Percentiles rank a stretch among this genome's conserved stretches.
These are phyloP conservation scores for Globisporangium recalcitrans DNA, from an alignment of 352 stramenopile genomes.

Conservation along the genomic window DNA sequence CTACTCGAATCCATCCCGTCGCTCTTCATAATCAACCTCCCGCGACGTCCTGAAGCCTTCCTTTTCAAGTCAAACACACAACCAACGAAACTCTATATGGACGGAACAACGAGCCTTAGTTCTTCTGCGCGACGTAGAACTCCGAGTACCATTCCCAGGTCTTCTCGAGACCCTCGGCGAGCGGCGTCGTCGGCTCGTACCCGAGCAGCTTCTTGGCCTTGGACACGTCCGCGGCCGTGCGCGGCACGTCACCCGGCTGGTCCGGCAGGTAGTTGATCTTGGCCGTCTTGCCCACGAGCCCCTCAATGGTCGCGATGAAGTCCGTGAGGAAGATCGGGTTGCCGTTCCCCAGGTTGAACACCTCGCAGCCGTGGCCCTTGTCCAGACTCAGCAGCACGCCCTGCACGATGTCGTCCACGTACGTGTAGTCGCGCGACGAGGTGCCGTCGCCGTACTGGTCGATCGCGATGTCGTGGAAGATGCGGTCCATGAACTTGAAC, in stretches of 20 bases:
- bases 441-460: constrained; percentile 96
- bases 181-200: constrained; percentile 91
- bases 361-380: constrained; percentile 83
- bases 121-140: constrained; percentile 34
- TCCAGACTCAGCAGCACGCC: constrained; percentile 85
- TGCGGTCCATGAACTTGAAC: constrained; percentile 18
- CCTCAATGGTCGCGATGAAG: constrained; percentile 95
- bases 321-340: constrained; percentile 89
- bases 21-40: not conserved
- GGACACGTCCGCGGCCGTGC: constrained; percentile 94
- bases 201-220: constrained; percentile 93
- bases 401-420: constrained; percentile 98
- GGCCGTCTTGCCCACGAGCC: constrained; percentile 90
- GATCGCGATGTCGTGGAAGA: constrained; percentile 79
- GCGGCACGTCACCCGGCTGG: constrained; percentile 95
- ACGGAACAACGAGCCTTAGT: not conserved
- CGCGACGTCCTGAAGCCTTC: not conserved
- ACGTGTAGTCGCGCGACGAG: constrained; percentile 97
- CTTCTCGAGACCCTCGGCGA: constrained; percentile 90
- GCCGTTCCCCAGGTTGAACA: constrained; percentile 98
- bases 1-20: not conserved
- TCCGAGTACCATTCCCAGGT: constrained; percentile 93
- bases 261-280: constrained; percentile 93
- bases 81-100: not conserved
- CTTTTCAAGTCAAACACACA: not conserved